Conservation (phyloP, 768 basidiomycete species). For the Sarcodon sp. region DNA sequence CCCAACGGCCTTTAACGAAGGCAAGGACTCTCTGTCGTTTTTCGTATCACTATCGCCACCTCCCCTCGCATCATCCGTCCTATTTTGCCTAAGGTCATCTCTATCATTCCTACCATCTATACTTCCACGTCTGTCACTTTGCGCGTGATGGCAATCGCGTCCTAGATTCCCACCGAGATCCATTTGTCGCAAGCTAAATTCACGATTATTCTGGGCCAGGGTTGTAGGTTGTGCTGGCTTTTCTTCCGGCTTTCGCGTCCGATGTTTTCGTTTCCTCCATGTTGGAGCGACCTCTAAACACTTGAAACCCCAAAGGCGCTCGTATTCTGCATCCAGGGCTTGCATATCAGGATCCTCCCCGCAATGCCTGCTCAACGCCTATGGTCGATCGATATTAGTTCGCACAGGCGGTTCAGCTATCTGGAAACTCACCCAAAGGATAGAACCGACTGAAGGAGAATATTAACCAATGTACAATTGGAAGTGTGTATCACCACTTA, state of each 20-base stretch:
- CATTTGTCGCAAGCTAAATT: no score
- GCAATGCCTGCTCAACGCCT: conserved; percentile 59
- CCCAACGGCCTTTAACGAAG: conserved; percentile 65
- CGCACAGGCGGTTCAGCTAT: background rate
- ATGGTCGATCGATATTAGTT: background rate
- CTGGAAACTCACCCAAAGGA: background rate
- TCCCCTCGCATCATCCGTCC: no score
- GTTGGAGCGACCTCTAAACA: background rate
- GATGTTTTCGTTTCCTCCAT: background rate
- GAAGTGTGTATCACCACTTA: conserved; percentile 21
- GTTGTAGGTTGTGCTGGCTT: no score
- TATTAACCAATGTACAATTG: background rate
- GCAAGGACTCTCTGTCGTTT: conserved; percentile 29
- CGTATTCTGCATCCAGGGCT: conserved; percentile 50
- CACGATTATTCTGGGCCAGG: no score
- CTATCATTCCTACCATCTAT: no score
- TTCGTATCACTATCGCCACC: background rate
- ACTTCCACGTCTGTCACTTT: no score
- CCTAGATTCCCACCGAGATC: no score
- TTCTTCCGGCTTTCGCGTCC: no score
- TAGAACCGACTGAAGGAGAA: background rate
- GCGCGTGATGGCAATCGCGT: no score
- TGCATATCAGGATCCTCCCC: conserved; percentile 41
- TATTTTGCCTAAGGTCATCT: no score
- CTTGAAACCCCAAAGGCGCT: conserved; percentile 49